Base-by-base conservation (phyloP, 2,329 filamentous ascomycete genomes). In the Calonectria montana region DNA sequence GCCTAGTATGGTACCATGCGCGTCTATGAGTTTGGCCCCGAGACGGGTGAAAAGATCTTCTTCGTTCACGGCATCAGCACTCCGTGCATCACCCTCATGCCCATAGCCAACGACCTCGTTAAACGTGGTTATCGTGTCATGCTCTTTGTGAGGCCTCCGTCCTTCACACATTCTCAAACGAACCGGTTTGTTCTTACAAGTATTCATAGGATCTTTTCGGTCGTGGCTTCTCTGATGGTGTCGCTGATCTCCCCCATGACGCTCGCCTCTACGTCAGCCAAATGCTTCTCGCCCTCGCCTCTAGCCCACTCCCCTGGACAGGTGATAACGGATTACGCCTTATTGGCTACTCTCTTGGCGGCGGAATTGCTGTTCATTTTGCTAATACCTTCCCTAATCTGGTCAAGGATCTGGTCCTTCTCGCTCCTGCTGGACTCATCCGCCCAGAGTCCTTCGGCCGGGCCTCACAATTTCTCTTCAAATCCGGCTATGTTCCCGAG, bases 61-160 rank as follows among this genome's bases (percentile, higher is more conserved):
- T 87, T 97, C 39, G 87, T 97, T 10, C 95, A 97, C 81, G 95
- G 95, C 53, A 96, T 97, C 80, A 94, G 92, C 72, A 97, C 94
- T 0, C 93, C 94, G 0, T 95, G 93, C 81, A 89, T 96, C 77
- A 92, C 94, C 1, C 86, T 97, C 18, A 88, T 89, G 29, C 89
- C 88, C 53, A 83, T 97, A 39, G 93, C 94, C 31, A 86, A 91
- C 76, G 88, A 87, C 23, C 87, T 97, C 25, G 94, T 90, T 3
- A 86, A 89, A 45, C 88, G 88, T 63, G 94, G 94, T 37, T 96
- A 91, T 80, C 90, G 95, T 48, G 94, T 97, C 15, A 92, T 97
- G 91, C 86, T 97, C 4, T 97, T 95, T 81, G 89, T 90, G 81
- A 76, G 87, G 76, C 12, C 5, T 9, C 2, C 2, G 9, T 23